Conservation (phyloP, 1,284 basidiomycete species). For the Tetrapyrgos nigripes region DNA sequence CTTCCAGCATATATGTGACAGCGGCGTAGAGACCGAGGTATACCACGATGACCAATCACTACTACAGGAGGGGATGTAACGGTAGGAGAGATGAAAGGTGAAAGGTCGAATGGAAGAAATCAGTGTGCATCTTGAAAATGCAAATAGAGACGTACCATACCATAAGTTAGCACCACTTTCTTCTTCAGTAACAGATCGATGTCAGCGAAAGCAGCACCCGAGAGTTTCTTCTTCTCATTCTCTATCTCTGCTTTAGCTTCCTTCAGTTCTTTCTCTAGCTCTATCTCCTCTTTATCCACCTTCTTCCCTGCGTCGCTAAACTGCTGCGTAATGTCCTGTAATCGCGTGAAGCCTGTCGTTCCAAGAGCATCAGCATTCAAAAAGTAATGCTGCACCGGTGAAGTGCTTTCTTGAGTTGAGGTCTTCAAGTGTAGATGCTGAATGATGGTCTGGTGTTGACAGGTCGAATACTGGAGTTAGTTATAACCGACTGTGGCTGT, state of each 20-base stretch:
- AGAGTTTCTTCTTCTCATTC: not conserved
- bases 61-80: no score
- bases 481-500: no score
- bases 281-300: constrained; percentile 34
- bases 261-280: constrained; percentile 9
- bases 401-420: constrained; percentile 16
- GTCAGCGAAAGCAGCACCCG: constrained; percentile 2
- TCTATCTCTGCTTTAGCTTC: constrained; percentile 1
- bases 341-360: not conserved
- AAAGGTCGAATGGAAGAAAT: no score
- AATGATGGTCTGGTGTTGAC: constrained; percentile 11
- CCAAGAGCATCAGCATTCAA: not conserved
- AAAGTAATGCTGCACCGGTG: constrained; percentile 14
- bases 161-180: constrained; percentile 38
- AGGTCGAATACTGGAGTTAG: no score
- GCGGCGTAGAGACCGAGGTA: no score
- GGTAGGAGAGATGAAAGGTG: not conserved
- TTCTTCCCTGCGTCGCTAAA: constrained; percentile 37
- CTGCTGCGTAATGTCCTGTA: constrained; percentile 30
- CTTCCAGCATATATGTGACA: no score
- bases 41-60: not conserved
- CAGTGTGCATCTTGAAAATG: not conserved
- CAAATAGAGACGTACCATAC: constrained; percentile 28
- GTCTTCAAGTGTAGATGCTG: constrained; percentile 26
- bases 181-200: constrained; percentile 19